Percentiles rank a stretch among this genome's conserved stretches.
Evolutionary conservation across 176 grass and related monocot species (phyloP).

Genomic region (Rhynchospora pubera): DNA sequence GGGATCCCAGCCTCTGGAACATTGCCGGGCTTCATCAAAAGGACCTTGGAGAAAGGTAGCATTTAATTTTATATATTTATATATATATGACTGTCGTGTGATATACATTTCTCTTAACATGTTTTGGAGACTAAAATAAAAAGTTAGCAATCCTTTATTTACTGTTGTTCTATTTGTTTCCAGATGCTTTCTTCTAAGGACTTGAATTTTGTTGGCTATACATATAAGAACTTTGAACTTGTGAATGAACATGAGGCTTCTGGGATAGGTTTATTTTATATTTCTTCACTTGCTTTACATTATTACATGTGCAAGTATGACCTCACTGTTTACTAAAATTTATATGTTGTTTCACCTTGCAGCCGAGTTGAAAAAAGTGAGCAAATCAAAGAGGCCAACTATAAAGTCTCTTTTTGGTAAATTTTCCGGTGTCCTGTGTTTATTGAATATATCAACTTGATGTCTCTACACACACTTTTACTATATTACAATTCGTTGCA

Average conservation of each 20-base stretch:
- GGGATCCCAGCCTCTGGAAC: constrained; percentile 40
- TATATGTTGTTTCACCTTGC: constrained; percentile 2
- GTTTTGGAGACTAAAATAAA: neutral
- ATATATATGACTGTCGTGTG: neutral
- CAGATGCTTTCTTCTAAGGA: constrained; percentile 99
- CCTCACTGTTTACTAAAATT: neutral
- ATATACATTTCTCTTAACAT: neutral
- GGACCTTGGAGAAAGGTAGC: constrained; percentile 96
- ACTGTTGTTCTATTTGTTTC: neutral
- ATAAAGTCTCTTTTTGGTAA: constrained; percentile 84
- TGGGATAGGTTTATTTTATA: constrained; percentile 59
- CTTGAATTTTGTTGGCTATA: constrained; percentile 95
- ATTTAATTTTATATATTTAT: neutral
- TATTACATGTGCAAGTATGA: neutral
- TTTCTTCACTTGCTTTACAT: neutral
- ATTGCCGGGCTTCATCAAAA: constrained; percentile 54
- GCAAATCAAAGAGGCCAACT: constrained; percentile 85
- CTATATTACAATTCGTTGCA: neutral
- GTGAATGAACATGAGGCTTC: constrained; percentile 79
- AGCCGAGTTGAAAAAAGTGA: constrained; percentile 96
- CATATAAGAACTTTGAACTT: constrained; percentile 99
- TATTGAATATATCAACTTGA: neutral
- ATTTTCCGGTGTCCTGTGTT: neutral
- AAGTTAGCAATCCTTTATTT: neutral
- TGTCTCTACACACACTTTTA: neutral